Base-by-base conservation (phyloP, 2,329 filamentous ascomycete species). In the Lasiodiplodia sp. region DNA sequence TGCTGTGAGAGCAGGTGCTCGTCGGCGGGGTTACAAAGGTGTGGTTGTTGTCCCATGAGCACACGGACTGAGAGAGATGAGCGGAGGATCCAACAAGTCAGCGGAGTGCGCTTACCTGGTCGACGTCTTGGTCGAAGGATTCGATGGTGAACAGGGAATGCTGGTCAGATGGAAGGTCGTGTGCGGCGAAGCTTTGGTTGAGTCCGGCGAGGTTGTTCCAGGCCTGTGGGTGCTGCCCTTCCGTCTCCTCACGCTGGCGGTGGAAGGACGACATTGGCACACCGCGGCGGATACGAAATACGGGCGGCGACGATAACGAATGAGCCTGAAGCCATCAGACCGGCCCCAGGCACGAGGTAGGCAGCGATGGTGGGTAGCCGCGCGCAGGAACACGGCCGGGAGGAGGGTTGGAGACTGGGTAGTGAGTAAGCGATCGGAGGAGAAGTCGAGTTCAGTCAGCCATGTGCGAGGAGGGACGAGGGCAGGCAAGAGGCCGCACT, bases 261-360 rank as follows among this genome's bases (percentile, higher is more conserved):
- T 11, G n/a, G 4, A 4, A 34, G 47, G 5, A 10, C 28, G n/a
- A 37, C 60, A 64, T 64, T 64, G 60, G 47, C 25, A 64, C 21
- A 31, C 57, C 8, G 57, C 21, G 38, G 18, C 23, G 10, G 47
- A 51, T 37, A 21, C 31, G 31, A 52, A 18, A 23, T 14, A 31
- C 60, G 40, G 18, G 47, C 44, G 28, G 51, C 18, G 28, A 18
- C 10, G 31, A 37, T 47, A 52, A n/a, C n/a, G 60, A 37, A 23
- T 52, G 51, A 25, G 60, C 60, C 60, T 5, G 47, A 21, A 38
- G 23, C 60, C 60, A 64, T 52, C 12, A 51, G 21, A 23, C 6
- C 18, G 28, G 60, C 60, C 60, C 44, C 60, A 64, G 60, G 60
- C 60, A 52, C 60, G 60, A 28, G 44, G 60, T 25, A 38, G 60